These are phyloP conservation scores for Ustilago esculenta DNA, from an alignment of 1,284 basidiomycete species.

Conservation along the genomic window DNA sequence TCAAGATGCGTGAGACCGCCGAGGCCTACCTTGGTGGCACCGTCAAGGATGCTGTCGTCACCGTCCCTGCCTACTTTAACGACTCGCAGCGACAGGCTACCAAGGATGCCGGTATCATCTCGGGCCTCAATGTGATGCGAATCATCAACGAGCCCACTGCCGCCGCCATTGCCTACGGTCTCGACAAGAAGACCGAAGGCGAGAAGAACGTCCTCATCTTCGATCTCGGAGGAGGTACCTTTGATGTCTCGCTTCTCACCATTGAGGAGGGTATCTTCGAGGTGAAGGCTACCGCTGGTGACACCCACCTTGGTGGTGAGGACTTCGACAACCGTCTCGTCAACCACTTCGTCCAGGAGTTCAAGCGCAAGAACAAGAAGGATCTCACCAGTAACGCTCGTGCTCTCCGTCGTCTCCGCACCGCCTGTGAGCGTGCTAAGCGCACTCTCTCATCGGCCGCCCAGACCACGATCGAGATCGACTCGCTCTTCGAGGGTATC, in stretches of 20 bases:
- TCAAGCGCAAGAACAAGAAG: conserved; percentile 99
- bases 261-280: conserved; percentile 99
- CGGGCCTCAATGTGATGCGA: conserved; percentile 90
- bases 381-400: conserved; percentile 91
- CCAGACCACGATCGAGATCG: conserved; percentile 96
- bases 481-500: conserved; percentile 96
- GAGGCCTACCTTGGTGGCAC: conserved; percentile 90
- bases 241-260: conserved; percentile 97
- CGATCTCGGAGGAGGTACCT: conserved; percentile 98
- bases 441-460: conserved; percentile 95
- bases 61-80: conserved; percentile 95
- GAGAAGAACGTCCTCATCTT: conserved; percentile 96
- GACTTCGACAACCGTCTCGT: conserved; percentile 97
- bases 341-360: conserved; percentile 97
- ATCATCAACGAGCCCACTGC: conserved; percentile 97
- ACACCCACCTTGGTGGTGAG: conserved; percentile 98
- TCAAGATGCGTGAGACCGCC: conserved; percentile 98
- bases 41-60: conserved; percentile 86
- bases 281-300: conserved; percentile 98
- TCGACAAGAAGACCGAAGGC: conserved; percentile 81
- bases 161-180: conserved; percentile 92
- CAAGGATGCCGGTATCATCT: conserved; percentile 90
- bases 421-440: conserved; percentile 98
- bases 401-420: conserved; percentile 95
- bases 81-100: conserved; percentile 95